Conservation (phyloP, 495 filamentous ascomycete species). For the Aspergillus asperescens region DNA sequence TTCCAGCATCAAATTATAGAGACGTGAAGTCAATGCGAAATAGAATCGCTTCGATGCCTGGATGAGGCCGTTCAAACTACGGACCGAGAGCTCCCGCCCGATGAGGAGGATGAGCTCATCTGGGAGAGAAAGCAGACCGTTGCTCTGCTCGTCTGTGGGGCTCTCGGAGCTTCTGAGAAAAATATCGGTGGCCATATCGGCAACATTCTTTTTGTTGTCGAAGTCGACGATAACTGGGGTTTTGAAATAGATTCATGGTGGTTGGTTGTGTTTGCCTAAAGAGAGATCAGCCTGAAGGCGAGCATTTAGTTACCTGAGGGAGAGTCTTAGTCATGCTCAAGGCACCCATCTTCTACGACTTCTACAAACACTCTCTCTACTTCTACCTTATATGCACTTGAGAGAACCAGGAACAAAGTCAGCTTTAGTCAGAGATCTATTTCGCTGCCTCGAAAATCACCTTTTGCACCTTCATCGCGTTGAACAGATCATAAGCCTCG, state of each 20-base stretch:
- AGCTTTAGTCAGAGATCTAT: slow-evolving; percentile 23
- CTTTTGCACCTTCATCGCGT: slow-evolving; percentile 91
- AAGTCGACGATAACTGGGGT: background rate
- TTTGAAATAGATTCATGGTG: background rate
- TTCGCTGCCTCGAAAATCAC: slow-evolving; percentile 54
- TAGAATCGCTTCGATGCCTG: background rate
- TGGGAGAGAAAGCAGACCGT: background rate
- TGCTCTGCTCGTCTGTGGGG: background rate
- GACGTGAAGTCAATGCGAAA: background rate
- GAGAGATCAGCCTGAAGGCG: no score
- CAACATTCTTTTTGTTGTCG: background rate
- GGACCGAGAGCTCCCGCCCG: background rate
- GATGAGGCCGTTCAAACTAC: background rate
- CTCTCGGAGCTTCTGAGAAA: background rate
- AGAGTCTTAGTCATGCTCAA: background rate
- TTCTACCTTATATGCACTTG: no score
- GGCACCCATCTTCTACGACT: background rate
- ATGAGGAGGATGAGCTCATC: slow-evolving; percentile 5
- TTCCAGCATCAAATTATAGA: background rate
- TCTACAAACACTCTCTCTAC: no score
- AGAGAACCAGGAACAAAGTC: no score
- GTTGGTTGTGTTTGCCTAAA: background rate
- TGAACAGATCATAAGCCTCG: slow-evolving; percentile 87
- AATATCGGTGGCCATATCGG: background rate
- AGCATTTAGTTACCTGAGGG: no score